These are phyloP conservation scores for Pseudozyma flocculosa DNA, from an alignment of 1,284 basidiomycete species.

Conservation along the genomic window DNA sequence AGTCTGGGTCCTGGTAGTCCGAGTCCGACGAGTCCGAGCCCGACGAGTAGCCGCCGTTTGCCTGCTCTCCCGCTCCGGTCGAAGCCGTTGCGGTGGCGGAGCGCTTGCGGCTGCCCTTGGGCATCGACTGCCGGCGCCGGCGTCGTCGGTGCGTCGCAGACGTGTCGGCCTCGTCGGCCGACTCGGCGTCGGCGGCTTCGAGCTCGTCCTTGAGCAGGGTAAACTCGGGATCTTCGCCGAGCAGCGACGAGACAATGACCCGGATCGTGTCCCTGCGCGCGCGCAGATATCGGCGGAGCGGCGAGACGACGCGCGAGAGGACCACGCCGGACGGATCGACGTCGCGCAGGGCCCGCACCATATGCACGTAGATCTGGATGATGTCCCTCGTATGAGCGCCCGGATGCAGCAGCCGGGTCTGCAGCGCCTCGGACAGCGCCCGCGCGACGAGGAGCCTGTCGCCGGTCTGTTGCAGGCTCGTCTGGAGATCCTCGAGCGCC, in stretches of 20 bases:
- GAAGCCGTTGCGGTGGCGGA: not conserved
- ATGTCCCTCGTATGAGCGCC: conserved; percentile 93
- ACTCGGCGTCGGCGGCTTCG: conserved; percentile 27
- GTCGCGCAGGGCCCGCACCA: conserved; percentile 84
- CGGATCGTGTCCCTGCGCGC: conserved; percentile 47
- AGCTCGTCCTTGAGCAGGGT: conserved; percentile 49
- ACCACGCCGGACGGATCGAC: conserved; percentile 90
- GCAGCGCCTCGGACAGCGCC: conserved; percentile 64
- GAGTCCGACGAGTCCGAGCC: conserved; percentile 33
- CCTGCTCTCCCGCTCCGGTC: conserved; percentile 3
- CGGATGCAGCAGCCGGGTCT: conserved; percentile 79
- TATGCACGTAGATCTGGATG: conserved; percentile 87
- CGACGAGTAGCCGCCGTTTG: conserved; percentile 6
- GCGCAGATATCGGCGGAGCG: conserved; percentile 47
- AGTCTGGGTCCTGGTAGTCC: conserved; percentile 34
- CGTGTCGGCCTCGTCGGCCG: conserved; percentile 9
- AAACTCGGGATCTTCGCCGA: conserved; percentile 51
- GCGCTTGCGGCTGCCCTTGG: not conserved
- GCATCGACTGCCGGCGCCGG: conserved; percentile 13
- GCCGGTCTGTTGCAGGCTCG: conserved; percentile 56
- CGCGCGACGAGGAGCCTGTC: conserved; percentile 66
- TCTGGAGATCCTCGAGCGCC: conserved; percentile 84
- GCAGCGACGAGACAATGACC: conserved; percentile 50
- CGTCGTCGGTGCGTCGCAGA: conserved; percentile 6
- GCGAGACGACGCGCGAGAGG: conserved; percentile 60